Percentiles rank a stretch among this genome's conserved stretches.
Evolutionary conservation across 1,284 basidiomycete genomes (phyloP).

Genomic region (Mycosarcoma maydis): DNA sequence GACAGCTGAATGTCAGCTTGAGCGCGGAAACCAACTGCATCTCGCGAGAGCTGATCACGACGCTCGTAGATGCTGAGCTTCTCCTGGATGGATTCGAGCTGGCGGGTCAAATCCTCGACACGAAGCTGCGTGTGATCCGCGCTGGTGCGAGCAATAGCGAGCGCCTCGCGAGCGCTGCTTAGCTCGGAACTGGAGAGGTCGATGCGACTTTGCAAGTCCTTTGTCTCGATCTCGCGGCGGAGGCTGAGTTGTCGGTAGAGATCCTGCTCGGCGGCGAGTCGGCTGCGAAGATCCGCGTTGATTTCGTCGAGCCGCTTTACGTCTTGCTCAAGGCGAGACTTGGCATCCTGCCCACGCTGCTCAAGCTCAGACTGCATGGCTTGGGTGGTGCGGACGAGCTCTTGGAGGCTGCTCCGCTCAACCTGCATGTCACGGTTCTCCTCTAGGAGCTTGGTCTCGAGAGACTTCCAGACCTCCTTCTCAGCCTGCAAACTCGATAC

Average conservation of each 20-base stretch:
- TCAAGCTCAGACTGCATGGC: conserved; percentile 89
- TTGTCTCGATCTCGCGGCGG: conserved; percentile 82
- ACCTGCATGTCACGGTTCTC: conserved; percentile 82
- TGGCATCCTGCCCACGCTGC: conserved; percentile 80
- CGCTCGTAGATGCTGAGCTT: conserved; percentile 87
- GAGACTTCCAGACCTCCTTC: conserved; percentile 72
- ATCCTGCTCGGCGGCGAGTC: conserved; percentile 83
- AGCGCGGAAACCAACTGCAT: conserved; percentile 35
- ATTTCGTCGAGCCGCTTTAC: conserved; percentile 73
- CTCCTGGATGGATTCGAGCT: conserved; percentile 80
- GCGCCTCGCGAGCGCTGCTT: conserved; percentile 76
- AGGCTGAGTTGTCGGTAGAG: conserved; percentile 76
- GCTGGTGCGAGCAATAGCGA: conserved; percentile 80
- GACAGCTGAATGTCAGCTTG: conserved; percentile 66
- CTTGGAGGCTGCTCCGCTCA: conserved; percentile 84
- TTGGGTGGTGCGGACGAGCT: conserved; percentile 86
- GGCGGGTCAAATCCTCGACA: conserved; percentile 76
- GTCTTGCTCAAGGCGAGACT: conserved; percentile 80
- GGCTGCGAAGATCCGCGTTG: conserved; percentile 78
- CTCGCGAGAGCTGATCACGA: conserved; percentile 66
- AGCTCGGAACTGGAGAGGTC: conserved; percentile 79
- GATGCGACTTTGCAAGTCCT: conserved; percentile 78
- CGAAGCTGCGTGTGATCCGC: conserved; percentile 82
- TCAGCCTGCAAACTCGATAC: conserved; percentile 85
- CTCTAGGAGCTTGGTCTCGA: conserved; percentile 72